Evolutionary conservation across 495 filamentous ascomycete genomes (phyloP), one percentile per base, ranked within the genome.

Genomic region (Penicillium tannophilum): DNA sequence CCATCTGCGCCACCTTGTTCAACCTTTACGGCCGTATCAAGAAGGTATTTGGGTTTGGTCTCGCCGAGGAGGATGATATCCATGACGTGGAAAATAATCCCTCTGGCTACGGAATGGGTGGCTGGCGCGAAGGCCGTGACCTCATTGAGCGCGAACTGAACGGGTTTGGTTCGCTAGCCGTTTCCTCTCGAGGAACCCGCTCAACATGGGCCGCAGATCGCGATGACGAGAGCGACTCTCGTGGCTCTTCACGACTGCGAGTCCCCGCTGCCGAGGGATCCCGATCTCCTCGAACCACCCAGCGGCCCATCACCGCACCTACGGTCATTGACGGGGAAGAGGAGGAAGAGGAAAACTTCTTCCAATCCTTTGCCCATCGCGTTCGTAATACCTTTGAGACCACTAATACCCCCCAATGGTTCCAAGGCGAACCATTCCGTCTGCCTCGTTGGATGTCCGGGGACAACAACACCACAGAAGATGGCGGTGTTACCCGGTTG

Each of bases 71-170:
- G 42, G 88, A 91, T 26, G 87, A 90, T n/a, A 26, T 65, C 24
- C 86, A 89, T 33, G 86, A 89, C 52, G 80, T 86, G 36, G 87
- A 85, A 35, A 87, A 86, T 39, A 82, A 82, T 49, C 76, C 77
- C 6, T 75, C 81, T 28, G 86, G 82, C 10, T 89, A 86, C 55
- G 92, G 92, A 31, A 84, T 85, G n/a, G 90, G 89, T 23, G 85
- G 88, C 16, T 98, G 94, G 94, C 81, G 93, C 35, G 94, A 98
- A 76, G 94, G 94, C 14, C 82, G 90, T n/a, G 91, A 92, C 30
- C 80, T 98, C 12, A 97, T 98, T 58, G 91, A 97, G 58, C 86
- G 93, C 14, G 94, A 98, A 68, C 69, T 95, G 17, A 85, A 88
- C 50, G 88, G 87, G 0, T 66, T 79, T 47, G 79, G 76, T n/a